Conservation (phyloP, 2,329 filamentous ascomycete genomes). For the Botrytis squamosa region DNA sequence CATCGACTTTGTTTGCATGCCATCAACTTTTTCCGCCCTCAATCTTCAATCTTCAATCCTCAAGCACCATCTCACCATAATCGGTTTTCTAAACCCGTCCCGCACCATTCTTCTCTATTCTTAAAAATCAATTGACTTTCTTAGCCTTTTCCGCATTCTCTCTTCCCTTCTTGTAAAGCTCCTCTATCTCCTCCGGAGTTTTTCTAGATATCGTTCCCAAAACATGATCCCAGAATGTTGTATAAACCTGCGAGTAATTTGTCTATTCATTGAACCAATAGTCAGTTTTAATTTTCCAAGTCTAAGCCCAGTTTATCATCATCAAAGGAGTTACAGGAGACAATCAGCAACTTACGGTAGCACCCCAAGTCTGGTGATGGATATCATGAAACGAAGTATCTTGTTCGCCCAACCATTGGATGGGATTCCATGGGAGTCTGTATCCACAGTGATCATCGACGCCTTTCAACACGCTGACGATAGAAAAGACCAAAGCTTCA, state of each 20-base stretch:
- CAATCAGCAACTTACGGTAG: not conserved
- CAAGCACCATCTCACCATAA: not conserved
- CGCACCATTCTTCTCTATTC: not conserved
- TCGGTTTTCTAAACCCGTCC: not conserved
- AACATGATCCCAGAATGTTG: conserved; percentile 11
- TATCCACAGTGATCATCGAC: conserved; percentile 96
- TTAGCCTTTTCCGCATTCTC: conserved; percentile 6
- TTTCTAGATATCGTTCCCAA: not conserved
- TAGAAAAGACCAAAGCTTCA: conserved; percentile 84
- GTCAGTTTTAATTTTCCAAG: not conserved
- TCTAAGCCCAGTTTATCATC: no score
- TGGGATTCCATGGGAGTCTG: conserved; percentile 81
- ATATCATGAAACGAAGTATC: conserved; percentile 18
- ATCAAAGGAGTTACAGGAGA: not conserved
- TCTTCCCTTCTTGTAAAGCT: conserved; percentile 1
- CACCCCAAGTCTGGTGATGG: conserved; percentile 22
- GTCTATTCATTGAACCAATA: not conserved
- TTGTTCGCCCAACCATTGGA: conserved; percentile 19
- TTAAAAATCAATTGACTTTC: conserved; percentile 1
- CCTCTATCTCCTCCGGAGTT: not conserved
- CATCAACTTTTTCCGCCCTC: not conserved
- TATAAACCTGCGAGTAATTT: conserved; percentile 14
- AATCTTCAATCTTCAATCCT: not conserved
- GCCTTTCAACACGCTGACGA: conserved; percentile 83
- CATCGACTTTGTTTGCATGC: not conserved